Percentiles rank a stretch among this genome's conserved stretches.
Evolutionary conservation across 1,139 yeast genomes (phyloP).

Genomic region (Candida dubliniensis): DNA sequence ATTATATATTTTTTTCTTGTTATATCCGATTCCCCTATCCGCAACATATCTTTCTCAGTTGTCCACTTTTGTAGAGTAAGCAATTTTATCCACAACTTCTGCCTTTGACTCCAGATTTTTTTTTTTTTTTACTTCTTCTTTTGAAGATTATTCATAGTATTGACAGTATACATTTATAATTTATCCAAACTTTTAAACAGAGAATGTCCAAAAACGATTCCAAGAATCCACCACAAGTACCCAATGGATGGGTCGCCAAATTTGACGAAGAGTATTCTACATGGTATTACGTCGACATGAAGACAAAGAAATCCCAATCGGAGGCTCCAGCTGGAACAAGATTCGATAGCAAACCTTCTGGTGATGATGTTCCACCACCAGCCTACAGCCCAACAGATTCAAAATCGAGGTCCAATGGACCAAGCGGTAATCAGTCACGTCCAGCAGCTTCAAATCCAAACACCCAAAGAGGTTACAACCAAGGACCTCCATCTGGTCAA

Average conservation of each 20-base stretch:
- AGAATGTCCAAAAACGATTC: constrained; percentile 23
- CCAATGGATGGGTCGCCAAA: constrained; percentile 85
- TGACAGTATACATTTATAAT: too few species aligned
- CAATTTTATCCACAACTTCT: too few species aligned
- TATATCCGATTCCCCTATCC: too few species aligned
- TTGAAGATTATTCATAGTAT: not conserved
- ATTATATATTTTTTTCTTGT: too few species aligned
- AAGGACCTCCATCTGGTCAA: constrained; percentile 12
- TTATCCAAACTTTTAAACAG: too few species aligned
- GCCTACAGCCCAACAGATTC: constrained; percentile 31
- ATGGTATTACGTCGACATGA: constrained; percentile 72
- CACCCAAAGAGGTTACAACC: not conserved
- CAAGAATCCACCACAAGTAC: constrained; percentile 52
- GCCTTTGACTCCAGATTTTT: too few species aligned
- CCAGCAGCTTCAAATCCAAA: constrained; percentile 10
- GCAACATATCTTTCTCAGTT: too few species aligned
- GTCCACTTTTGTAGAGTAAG: too few species aligned
- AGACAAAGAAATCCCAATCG: constrained; percentile 86
- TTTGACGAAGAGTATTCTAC: constrained; percentile 79
- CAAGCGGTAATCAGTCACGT: constrained; percentile 9
- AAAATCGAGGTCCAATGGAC: constrained; percentile 2
- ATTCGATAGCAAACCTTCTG: constrained; percentile 21
- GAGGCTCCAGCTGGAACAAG: constrained; percentile 70
- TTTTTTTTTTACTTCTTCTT: not conserved
- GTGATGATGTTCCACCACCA: constrained; percentile 35